Conservation (phyloP, 805 yeast species). For the Saturnispora bothae region DNA sequence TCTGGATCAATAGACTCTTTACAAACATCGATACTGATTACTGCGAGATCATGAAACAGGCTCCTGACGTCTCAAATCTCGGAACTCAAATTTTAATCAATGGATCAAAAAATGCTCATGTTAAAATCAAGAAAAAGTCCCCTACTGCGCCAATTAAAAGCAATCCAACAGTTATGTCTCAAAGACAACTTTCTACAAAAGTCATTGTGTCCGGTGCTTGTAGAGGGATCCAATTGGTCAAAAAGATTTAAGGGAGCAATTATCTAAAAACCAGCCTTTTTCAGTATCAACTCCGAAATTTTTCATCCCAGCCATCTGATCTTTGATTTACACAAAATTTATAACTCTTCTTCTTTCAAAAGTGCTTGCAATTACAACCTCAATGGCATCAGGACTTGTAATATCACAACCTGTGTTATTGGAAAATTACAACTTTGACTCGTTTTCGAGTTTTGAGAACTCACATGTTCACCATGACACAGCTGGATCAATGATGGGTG, state of each 20-base stretch:
- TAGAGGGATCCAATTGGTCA: too few relatives aligned
- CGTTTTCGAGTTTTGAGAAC: slow-evolving; percentile 3
- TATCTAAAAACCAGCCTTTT: slow-evolving; percentile 7
- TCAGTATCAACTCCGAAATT: slow-evolving; percentile 2
- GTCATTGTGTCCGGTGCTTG: too few relatives aligned
- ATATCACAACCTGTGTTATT: slow-evolving; percentile 3
- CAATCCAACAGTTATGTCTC: too few relatives aligned
- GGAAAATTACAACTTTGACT: slow-evolving; percentile 5
- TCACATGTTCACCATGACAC: neutral
- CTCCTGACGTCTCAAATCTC: too few relatives aligned
- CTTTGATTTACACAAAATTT: neutral
- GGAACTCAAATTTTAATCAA: too few relatives aligned
- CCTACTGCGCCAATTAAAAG: too few relatives aligned
- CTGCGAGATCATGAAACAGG: too few relatives aligned
- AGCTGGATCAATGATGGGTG: neutral
- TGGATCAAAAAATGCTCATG: too few relatives aligned
- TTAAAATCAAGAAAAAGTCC: too few relatives aligned
- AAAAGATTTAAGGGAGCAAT: too few relatives aligned
- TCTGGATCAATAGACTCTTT: neutral
- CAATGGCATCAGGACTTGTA: slow-evolving; percentile 4
- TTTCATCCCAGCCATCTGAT: slow-evolving; percentile 7
- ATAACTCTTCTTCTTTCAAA: too few relatives aligned
- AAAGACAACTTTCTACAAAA: too few relatives aligned
- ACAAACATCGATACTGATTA: neutral
- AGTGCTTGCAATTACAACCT: neutral